These are phyloP conservation scores for Diplotaxis tenuifolia DNA, from an alignment of 345 rosid genomes.

Conservation along the genomic window DNA sequence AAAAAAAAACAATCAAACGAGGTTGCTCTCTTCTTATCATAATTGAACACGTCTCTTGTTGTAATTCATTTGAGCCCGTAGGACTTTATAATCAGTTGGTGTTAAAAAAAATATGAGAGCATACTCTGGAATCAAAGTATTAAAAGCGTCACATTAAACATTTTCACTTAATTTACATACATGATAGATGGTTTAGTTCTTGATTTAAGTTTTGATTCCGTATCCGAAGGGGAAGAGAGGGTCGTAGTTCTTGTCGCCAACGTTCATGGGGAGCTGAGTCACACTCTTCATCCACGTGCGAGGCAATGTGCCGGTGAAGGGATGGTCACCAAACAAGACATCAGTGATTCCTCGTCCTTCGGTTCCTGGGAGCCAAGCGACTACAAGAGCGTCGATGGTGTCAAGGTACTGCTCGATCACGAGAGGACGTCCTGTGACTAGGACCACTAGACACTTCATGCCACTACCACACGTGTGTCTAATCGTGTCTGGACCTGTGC, in stretches of 20 bases:
- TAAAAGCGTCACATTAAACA: slow-evolving; percentile 30
- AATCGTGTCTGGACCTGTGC: slow-evolving; percentile 51
- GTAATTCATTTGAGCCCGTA: too few species aligned
- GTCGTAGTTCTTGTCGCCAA: slow-evolving; percentile 59
- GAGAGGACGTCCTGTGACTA: slow-evolving; percentile 69
- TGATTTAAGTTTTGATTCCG: slow-evolving; percentile 42
- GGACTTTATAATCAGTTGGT: too few species aligned
- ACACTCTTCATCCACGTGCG: slow-evolving; percentile 70
- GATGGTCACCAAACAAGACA: slow-evolving; percentile 66
- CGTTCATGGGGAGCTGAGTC: slow-evolving; percentile 75
- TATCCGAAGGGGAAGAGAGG: slow-evolving; percentile 72
- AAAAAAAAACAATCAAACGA: not conserved
- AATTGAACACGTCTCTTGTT: too few species aligned
- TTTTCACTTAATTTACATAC: slow-evolving; percentile 11
- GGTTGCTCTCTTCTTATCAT: too few species aligned
- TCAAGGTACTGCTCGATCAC: slow-evolving; percentile 52
- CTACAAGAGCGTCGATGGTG: slow-evolving; percentile 50
- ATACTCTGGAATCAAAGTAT: slow-evolving; percentile 85
- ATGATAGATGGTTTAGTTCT: not conserved
- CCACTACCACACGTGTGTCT: slow-evolving; percentile 45
- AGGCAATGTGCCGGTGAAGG: slow-evolving; percentile 62
- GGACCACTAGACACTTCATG: slow-evolving; percentile 51
- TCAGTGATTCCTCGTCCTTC: slow-evolving; percentile 77
- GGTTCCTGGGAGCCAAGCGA: slow-evolving; percentile 79
- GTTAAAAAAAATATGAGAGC: too few species aligned